phyloP scores from a whole-genome alignment of 345 rosid genomes.

The Euphorbia lathyris region DNA sequence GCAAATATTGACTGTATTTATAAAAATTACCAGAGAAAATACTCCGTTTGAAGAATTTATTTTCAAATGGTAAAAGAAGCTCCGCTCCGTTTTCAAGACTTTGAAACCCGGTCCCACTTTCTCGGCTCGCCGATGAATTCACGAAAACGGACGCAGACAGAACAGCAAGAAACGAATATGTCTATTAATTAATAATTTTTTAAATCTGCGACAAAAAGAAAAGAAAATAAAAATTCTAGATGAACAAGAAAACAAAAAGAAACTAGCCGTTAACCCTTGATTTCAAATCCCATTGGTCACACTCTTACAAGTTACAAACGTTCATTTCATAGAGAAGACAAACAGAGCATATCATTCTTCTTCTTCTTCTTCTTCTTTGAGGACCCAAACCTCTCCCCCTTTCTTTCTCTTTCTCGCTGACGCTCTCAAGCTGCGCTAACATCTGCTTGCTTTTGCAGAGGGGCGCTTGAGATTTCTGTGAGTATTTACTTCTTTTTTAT shows the following conservation, averaged over 20 bases:
- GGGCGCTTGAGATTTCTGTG: constrained; percentile 16
- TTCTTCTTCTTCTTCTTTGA: constrained; percentile 2
- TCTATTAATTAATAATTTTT: background rate
- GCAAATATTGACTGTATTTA: background rate
- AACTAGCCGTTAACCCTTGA: constrained; percentile 30
- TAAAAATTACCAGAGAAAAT: background rate
- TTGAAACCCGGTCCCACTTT: constrained; percentile 6
- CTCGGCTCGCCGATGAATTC: background rate
- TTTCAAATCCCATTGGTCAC: constrained; percentile 25
- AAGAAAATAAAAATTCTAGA: background rate
- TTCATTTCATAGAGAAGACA: constrained; percentile 16
- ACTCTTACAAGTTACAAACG: background rate
- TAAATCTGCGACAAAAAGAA: background rate
- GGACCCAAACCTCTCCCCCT: background rate
- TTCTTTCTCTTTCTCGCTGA: constrained; percentile 6
- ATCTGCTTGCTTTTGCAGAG: constrained; percentile 14
- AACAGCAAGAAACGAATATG: background rate
- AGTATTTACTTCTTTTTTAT: background rate
- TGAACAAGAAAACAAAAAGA: background rate
- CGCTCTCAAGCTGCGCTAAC: background rate
- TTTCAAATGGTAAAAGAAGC: background rate
- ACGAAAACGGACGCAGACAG: background rate
- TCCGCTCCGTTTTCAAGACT: background rate
- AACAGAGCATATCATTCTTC: background rate
- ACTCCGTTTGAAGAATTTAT: too few species aligned